Evolutionary conservation across 148 eudicot species (phyloP).

Genomic region (Rhododendron ovatum): DNA sequence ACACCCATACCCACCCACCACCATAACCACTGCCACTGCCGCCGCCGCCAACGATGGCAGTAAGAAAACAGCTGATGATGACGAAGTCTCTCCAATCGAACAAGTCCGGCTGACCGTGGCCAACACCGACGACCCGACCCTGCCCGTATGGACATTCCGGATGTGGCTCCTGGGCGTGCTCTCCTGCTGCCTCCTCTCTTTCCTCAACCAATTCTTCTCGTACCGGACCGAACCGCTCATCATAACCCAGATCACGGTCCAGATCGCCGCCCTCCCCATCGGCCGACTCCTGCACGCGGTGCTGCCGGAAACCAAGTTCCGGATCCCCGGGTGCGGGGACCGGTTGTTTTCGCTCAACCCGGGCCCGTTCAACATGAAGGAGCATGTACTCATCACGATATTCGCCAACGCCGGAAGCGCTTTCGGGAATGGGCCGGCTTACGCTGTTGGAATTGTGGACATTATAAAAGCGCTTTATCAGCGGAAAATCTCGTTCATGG

Average conservation of each 20-base stretch:
- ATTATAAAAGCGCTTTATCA: slow-evolving; percentile 78
- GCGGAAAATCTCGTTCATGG: slow-evolving; percentile 63
- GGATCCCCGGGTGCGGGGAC: slow-evolving; percentile 58
- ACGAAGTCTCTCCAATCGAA: slow-evolving; percentile 81
- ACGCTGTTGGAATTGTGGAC: slow-evolving; percentile 68
- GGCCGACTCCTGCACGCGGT: slow-evolving; percentile 65
- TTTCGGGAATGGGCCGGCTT: slow-evolving; percentile 79
- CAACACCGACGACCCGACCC: slow-evolving; percentile 74
- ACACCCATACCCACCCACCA: not conserved
- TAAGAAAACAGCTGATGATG: slow-evolving; percentile 15
- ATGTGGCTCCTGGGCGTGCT: slow-evolving; percentile 86
- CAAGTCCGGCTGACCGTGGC: slow-evolving; percentile 78
- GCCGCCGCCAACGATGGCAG: not conserved
- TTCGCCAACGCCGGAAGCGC: slow-evolving; percentile 93
- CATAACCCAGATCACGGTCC: slow-evolving; percentile 80
- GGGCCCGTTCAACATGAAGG: slow-evolving; percentile 91
- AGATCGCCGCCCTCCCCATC: slow-evolving; percentile 68
- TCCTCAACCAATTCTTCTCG: slow-evolving; percentile 83
- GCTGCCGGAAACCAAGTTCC: slow-evolving; percentile 50
- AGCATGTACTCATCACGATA: slow-evolving; percentile 77
- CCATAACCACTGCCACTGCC: not conserved
- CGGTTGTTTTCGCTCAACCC: slow-evolving; percentile 63
- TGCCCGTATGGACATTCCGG: slow-evolving; percentile 91
- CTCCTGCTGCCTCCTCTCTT: slow-evolving; percentile 70
- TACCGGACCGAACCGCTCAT: slow-evolving; percentile 80